phyloP scores from a whole-genome alignment of 75 land plant genomes.

The Selaginella tamariscina region DNA sequence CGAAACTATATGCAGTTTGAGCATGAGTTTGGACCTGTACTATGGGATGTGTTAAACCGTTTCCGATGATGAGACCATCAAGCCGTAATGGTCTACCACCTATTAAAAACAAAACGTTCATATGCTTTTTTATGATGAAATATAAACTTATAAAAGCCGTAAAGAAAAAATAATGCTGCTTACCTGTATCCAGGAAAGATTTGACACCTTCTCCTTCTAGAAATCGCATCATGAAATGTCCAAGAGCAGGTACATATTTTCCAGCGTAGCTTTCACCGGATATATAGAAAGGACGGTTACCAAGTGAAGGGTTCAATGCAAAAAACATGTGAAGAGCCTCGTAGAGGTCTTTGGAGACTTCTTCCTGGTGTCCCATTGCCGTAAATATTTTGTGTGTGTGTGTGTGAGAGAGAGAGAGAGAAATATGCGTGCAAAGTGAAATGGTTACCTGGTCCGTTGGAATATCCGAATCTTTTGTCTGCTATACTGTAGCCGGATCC shows the following conservation, averaged over 20 bases:
- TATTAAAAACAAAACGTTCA: no score
- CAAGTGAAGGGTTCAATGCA: conserved; percentile 22
- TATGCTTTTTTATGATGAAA: no score
- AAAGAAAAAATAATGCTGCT: no score
- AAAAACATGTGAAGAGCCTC: conserved; percentile 37
- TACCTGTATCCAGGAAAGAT: neutral
- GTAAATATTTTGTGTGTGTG: no score
- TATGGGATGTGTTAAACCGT: conserved; percentile 68
- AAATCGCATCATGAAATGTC: conserved; percentile 45
- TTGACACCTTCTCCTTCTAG: no score
- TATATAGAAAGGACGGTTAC: conserved; percentile 43
- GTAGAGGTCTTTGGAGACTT: conserved; percentile 47
- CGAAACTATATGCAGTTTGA: conserved; percentile 39
- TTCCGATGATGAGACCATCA: conserved; percentile 54
- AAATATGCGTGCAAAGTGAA: no score
- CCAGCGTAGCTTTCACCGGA: conserved; percentile 86
- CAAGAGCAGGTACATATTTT: conserved; percentile 69
- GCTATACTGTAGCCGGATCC: conserved; percentile 78
- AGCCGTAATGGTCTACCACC: conserved; percentile 24
- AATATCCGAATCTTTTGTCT: conserved; percentile 31
- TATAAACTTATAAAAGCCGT: no score
- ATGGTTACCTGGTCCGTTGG: no score
- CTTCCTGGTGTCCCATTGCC: no score
- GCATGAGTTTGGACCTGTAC: conserved; percentile 54
- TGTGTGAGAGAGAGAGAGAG: no score